A percentile compares a stretch with the other conserved stretches of the same genome.
Evolutionary conservation across 176 grass and related monocot genomes (phyloP).

Genomic region (Cenchrus purpureus): DNA sequence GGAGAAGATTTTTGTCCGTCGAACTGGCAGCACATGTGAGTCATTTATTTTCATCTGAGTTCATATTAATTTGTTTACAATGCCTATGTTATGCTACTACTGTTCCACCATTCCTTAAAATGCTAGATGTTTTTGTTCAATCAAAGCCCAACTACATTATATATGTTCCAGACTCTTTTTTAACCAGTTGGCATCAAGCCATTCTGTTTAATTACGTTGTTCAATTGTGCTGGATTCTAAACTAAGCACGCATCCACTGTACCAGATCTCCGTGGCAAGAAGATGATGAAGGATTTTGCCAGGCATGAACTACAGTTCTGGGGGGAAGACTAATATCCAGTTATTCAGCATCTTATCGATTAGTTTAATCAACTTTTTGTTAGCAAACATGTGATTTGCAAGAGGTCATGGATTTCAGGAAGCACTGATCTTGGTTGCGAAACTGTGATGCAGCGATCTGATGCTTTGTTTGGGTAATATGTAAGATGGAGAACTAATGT

Average conservation of each 20-base stretch:
- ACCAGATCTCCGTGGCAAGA: slow-evolving; percentile 33
- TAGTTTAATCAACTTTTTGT: background rate
- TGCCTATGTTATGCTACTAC: background rate
- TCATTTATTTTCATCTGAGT: background rate
- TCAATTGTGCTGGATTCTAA: background rate
- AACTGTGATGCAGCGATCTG: background rate
- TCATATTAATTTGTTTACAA: background rate
- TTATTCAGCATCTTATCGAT: background rate
- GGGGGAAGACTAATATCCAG: background rate
- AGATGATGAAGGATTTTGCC: slow-evolving; percentile 25
- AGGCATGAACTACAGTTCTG: slow-evolving; percentile 19
- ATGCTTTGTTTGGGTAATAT: background rate
- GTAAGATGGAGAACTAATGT: background rate
- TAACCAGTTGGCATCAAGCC: background rate
- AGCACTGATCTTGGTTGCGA: background rate
- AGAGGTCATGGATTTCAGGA: background rate
- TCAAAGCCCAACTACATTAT: background rate
- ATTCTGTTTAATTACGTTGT: background rate
- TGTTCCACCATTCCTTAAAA: background rate
- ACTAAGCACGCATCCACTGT: background rate
- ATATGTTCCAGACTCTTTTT: background rate
- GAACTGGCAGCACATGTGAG: slow-evolving; percentile 15
- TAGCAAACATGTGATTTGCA: background rate
- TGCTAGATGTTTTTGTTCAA: background rate
- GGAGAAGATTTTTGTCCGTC: slow-evolving; percentile 31